phyloP scores from a whole-genome alignment of 83 land plant species.

The Diphasiastrum complanatum region DNA sequence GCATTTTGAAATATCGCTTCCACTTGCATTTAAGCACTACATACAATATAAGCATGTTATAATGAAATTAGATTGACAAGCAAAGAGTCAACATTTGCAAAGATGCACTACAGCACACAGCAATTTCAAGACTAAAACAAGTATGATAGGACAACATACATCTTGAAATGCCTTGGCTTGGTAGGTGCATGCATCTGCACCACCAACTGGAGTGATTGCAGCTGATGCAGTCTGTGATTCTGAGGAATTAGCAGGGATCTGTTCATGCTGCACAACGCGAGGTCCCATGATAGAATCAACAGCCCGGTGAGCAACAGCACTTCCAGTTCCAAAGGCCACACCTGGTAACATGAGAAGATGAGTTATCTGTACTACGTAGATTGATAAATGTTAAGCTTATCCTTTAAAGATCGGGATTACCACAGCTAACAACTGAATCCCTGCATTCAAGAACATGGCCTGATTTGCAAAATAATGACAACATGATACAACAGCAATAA shows the following conservation, averaged over 20 bases:
- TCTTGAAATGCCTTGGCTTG: not conserved
- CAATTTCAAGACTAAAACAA: no score
- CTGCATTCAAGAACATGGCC: not conserved
- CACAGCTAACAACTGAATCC: no score
- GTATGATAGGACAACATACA: no score
- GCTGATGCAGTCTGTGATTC: not conserved
- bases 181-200: not conserved
- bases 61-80: no score
- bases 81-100: no score
- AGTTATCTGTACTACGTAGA: no score
- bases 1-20: no score
- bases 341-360: not conserved
- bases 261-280: not conserved
- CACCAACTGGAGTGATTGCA: not conserved
- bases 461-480: not conserved
- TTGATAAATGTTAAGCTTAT: no score
- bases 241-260: not conserved
- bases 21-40: no score
- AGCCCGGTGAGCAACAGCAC: not conserved
- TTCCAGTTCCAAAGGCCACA: not conserved
- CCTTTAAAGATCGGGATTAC: no score
- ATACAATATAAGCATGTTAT: no score
- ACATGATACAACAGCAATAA: not conserved
- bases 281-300: constrained; percentile 1
- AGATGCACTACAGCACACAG: no score